Percentiles rank a stretch among this genome's conserved stretches.
Evolutionary conservation across 345 rosid species (phyloP).

Genomic region (Citrus sinensis): DVS_A1.0 CM039161.1:18423001-18423500

Average conservation of each 20-base stretch:
- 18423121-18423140: background rate
- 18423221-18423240: conserved; percentile 41
- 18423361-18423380: conserved; percentile 54
- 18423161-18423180: background rate
- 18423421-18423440: conserved; percentile 48
- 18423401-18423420: conserved; percentile 93
- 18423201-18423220: conserved; percentile 31
- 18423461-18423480: conserved; percentile 86
- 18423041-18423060: background rate
- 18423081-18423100: background rate
- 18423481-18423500: conserved; percentile 84
- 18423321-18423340: conserved; percentile 72
- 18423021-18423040: background rate
- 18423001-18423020: background rate
- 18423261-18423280: conserved; percentile 74
- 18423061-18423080: background rate
- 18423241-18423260: conserved; percentile 64
- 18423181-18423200: conserved; percentile 39
- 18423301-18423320: conserved; percentile 61
- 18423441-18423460: conserved; percentile 50
- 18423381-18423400: conserved; percentile 59
- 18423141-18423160: background rate
- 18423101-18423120: background rate
- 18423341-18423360: conserved; percentile 74
- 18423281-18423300: conserved; percentile 56